Evolutionary conservation across 345 rosid genomes (phyloP).

Genomic region (Syzygium jambos): DNA sequence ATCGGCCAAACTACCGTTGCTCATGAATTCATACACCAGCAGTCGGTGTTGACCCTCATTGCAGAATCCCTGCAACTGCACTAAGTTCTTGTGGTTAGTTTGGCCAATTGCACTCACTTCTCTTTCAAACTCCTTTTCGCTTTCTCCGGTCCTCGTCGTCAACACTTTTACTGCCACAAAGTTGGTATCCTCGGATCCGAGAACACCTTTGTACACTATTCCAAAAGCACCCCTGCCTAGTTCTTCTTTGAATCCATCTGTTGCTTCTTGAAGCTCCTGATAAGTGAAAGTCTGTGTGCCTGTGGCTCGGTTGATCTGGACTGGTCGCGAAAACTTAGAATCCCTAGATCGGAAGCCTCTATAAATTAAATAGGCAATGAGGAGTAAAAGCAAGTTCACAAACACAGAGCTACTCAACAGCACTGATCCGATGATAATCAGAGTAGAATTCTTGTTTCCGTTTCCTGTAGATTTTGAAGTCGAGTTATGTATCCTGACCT

Average conservation of each 20-base stretch:
- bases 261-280: background rate
- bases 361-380: background rate
- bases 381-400: background rate
- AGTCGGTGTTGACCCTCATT: conserved; percentile 6
- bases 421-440: background rate
- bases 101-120: conserved; percentile 14
- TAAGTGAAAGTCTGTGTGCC: background rate
- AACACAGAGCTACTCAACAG: background rate
- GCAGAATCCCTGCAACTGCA: conserved; percentile 16
- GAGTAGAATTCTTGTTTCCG: background rate
- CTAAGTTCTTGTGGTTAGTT: conserved; percentile 25
- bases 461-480: background rate
- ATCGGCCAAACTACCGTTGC: conserved; percentile 10
- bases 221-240: conserved; percentile 16
- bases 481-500: conserved; percentile 13
- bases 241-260: background rate
- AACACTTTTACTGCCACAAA: conserved; percentile 13
- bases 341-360: background rate
- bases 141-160: background rate
- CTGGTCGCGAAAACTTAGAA: too few relatives aligned
- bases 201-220: conserved; percentile 9
- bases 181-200: background rate
- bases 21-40: conserved; percentile 20
- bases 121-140: conserved; percentile 11
- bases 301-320: background rate